Evolutionary conservation across 2,329 filamentous ascomycete species (phyloP), one percentile per base, ranked within the genome.

Genomic region (Trichoderma sp.): DNA sequence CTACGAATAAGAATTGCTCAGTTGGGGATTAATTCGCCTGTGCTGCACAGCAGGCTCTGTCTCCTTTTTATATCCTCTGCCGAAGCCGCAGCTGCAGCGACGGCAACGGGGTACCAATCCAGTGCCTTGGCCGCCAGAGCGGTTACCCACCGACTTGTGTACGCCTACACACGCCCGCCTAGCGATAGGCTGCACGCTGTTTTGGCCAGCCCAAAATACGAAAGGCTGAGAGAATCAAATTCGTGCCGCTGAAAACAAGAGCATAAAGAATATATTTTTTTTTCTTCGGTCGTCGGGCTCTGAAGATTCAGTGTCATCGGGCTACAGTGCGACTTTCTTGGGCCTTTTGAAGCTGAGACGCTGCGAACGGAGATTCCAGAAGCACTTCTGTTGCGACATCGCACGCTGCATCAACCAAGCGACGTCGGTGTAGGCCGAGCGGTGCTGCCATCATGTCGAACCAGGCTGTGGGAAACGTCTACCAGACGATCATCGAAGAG

Each of bases 401-500:
- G 20, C 43, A 26, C 66, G 55, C 28, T 63, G 63, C 65, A 65
- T 39, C 55, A 59, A n/a, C 39, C 71, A 65, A 66, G 28, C 72
- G 57, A 70, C 65, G 68, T 67, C 39, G 36, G 55, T 63, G 43
- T 36, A 66, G 65, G 71, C 71, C 71, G 74, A 71, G 53, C 34
- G 63, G 62, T 57, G 57, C 57, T 64, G 59, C 59, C 80, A 84
- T 74, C 72, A 90, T 90, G 88, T 90, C 88, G 72, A 90, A 90
- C 80, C 78, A 81, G 61, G 82, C 83, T 17, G 88, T 90, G 85
- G 96, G 96, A 78, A 84, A 85, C 76, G 91, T 98, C 79, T 99
- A 98, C 82, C 86, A 91, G 82, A 85, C 87, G 78, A 91, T 93
- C 81, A 93, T 93, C 79, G 86, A 91, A 74, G 93, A 96, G 84